Conservation (phyloP, 768 basidiomycete species). For the Pulveroboletus sp. region DNA sequence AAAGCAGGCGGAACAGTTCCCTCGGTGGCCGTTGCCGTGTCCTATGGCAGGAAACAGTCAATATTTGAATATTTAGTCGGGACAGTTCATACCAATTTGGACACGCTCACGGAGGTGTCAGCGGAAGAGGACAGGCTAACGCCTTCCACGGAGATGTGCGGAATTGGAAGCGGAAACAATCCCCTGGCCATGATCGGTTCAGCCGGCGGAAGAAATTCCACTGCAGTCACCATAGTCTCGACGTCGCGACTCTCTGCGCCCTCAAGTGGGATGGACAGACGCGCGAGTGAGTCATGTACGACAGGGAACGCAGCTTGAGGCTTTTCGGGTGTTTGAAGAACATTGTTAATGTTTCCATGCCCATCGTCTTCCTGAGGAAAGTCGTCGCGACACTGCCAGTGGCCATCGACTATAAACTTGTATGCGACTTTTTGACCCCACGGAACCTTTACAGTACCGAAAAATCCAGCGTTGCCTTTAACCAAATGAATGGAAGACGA, state of each 20-base stretch:
- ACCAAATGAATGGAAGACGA: slow-evolving; percentile 50
- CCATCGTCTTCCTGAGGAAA: slow-evolving; percentile 58
- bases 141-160: slow-evolving; percentile 15
- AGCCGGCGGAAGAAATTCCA: slow-evolving; percentile 14
- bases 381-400: slow-evolving; percentile 52
- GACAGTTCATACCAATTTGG: slow-evolving; percentile 13
- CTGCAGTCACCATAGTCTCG: slow-evolving; percentile 25
- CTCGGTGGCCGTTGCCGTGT: slow-evolving; percentile 22
- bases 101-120: slow-evolving; percentile 29
- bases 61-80: not conserved
- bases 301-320: slow-evolving; percentile 21
- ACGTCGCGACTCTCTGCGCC: slow-evolving; percentile 5
- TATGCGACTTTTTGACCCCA: slow-evolving; percentile 61
- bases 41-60: not conserved
- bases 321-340: slow-evolving; percentile 50
- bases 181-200: slow-evolving; percentile 13
- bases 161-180: slow-evolving; percentile 12
- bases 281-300: slow-evolving; percentile 1
- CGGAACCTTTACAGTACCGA: slow-evolving; percentile 48
- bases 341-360: slow-evolving; percentile 67
- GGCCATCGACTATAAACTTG: slow-evolving; percentile 78
- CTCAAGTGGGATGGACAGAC: slow-evolving; percentile 13
- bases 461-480: slow-evolving; percentile 52
- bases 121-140: slow-evolving; percentile 23
- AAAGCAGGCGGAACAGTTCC: slow-evolving; percentile 7